Conservation (phyloP, 2,329 filamentous ascomycete genomes). For the Neurospora sp. region DNA sequence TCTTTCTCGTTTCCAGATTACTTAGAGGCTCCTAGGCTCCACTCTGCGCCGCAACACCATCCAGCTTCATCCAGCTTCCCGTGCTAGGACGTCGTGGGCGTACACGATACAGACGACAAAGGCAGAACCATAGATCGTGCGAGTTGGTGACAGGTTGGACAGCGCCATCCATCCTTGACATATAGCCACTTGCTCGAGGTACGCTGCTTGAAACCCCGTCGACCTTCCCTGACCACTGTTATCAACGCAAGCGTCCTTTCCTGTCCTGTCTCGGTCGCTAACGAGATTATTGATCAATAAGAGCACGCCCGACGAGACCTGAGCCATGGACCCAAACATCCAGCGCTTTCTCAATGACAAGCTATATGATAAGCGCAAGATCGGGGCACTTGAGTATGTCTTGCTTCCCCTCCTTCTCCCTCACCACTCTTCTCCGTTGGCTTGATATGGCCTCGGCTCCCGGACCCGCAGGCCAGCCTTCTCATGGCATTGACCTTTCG, state of each 20-base stretch:
- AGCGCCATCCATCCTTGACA: background rate
- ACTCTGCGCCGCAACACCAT: background rate
- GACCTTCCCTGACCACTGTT: background rate
- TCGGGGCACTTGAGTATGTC: constrained; percentile 86
- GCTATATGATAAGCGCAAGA: constrained; percentile 96
- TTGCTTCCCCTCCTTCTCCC: constrained; percentile 1
- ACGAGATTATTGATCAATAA: background rate
- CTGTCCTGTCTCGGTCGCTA: background rate
- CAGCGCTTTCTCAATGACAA: constrained; percentile 93
- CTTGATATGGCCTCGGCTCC: background rate
- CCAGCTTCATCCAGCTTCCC: background rate
- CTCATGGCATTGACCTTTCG: background rate
- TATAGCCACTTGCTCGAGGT: background rate
- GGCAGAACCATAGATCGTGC: background rate
- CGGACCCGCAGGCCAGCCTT: background rate
- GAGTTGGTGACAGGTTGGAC: background rate
- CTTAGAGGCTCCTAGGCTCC: background rate
- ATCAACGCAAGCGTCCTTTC: background rate
- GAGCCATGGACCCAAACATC: constrained; percentile 74
- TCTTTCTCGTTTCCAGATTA: background rate
- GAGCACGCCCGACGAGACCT: constrained; percentile 8
- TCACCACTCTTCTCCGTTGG: background rate
- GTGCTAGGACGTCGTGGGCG: background rate
- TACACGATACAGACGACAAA: background rate
- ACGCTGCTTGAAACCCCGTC: background rate